These are phyloP conservation scores for Citrus inodora DNA, from an alignment of 345 rosid species.

Conservation along the genomic window DNA sequence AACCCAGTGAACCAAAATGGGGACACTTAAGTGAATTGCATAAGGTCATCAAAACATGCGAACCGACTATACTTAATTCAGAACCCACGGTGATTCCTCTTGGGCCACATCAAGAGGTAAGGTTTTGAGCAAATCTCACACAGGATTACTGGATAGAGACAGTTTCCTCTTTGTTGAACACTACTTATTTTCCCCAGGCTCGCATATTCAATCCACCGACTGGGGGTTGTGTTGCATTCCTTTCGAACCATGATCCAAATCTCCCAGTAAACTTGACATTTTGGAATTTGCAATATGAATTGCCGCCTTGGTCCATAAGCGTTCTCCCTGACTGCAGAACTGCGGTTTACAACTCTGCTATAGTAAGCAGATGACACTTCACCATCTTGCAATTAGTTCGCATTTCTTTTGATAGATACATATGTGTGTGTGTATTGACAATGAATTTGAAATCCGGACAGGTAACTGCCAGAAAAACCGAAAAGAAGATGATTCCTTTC, in stretches of 20 bases:
- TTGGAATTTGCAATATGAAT: constrained; percentile 48
- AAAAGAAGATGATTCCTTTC: not conserved
- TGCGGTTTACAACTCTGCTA: constrained; percentile 72
- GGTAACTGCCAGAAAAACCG: not conserved
- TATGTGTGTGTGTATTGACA: not conserved
- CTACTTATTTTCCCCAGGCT: constrained; percentile 41
- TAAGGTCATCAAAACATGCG: constrained; percentile 72
- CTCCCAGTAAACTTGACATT: constrained; percentile 43
- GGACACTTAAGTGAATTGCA: constrained; percentile 90
- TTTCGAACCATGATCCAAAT: constrained; percentile 56
- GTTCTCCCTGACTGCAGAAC: constrained; percentile 88
- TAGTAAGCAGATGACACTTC: constrained; percentile 35
- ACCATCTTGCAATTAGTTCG: not conserved
- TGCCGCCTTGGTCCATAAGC: constrained; percentile 90
- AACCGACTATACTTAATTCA: constrained; percentile 68
- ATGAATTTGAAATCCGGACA: not conserved
- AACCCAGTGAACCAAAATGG: constrained; percentile 75
- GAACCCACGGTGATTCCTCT: constrained; percentile 52
- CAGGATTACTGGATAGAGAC: not conserved
- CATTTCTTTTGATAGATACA: not conserved
- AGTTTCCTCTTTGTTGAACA: not conserved
- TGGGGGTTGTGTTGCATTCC: constrained; percentile 72
- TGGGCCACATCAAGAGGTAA: constrained; percentile 75
- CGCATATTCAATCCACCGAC: constrained; percentile 53
- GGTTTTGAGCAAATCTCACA: not conserved